Evolutionary conservation across 2,329 filamentous ascomycete species (phyloP).

Genomic region (Sclerotinia spermophila): DNA sequence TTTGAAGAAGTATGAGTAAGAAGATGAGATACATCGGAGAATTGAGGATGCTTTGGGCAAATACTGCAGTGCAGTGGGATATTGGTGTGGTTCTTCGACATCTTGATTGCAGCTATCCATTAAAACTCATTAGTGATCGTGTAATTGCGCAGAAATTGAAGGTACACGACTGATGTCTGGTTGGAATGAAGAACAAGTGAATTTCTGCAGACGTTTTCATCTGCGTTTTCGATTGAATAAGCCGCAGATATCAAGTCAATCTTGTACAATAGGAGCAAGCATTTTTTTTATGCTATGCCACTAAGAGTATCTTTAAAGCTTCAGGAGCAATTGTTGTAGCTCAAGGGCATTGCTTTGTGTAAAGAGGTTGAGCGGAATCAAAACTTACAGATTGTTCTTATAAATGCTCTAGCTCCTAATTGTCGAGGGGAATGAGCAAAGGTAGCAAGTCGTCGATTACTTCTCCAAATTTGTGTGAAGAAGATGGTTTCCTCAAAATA

Average conservation of each 20-base stretch:
- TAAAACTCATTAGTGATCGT: conserved; percentile 12
- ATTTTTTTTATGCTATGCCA: neutral
- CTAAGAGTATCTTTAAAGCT: neutral
- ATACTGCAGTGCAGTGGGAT: conserved; percentile 78
- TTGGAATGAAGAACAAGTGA: neutral
- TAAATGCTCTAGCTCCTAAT: conserved; percentile 13
- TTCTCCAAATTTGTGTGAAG: conserved; percentile 21
- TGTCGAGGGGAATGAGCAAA: conserved; percentile 31
- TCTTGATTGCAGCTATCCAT: conserved; percentile 21
- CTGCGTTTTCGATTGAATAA: neutral
- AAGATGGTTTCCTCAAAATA: conserved; percentile 17
- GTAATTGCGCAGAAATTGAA: neutral
- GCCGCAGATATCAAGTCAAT: neutral
- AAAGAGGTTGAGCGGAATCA: neutral
- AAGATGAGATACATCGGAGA: conserved; percentile 88
- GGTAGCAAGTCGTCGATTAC: conserved; percentile 27
- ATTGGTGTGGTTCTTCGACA: conserved; percentile 28
- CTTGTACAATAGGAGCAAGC: too few relatives aligned
- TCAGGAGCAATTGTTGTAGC: neutral
- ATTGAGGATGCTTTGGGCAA: conserved; percentile 73
- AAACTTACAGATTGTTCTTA: conserved; percentile 7
- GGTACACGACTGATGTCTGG: neutral
- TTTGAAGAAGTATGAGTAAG: conserved; percentile 92
- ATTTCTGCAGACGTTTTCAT: neutral
- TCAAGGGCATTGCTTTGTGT: neutral